Base-by-base conservation (phyloP, 2,329 filamentous ascomycete species). In the Aspergillus neoniger region DNA sequence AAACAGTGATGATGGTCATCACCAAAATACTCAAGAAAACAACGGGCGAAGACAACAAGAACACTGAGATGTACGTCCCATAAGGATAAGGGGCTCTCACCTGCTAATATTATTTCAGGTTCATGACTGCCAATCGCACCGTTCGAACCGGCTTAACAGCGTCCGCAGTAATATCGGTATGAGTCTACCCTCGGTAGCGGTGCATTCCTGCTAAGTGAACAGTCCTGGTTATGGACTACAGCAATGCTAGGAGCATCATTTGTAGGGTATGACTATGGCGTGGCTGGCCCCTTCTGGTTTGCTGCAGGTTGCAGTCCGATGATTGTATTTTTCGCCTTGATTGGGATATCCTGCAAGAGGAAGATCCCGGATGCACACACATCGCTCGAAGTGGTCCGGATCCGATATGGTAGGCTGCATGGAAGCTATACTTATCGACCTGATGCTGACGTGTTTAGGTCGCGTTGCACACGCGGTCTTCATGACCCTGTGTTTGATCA, bases 231-330 rank as follows among this genome's bases (percentile, higher is more conserved):
- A 2, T 84, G 81, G 81, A 82, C 80, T 21, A 85, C 82, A 0
- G 81, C 82, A 0, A 77, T 85, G 63, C 72, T 85, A 0, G 81
- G 82, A 0, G 81, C 80, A 9, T 77, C 77, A 0, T 73, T 83
- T 2, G 81, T 85, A 0, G 83, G 82, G 0, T 85, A 85, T 63
- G 78, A 78, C 53, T 84, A 83, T 65, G 84, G 84, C 0, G 74
- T 85, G 1, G 80, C 82, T 1, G 83, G 83, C 0, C 83, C 83
- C 0, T 85, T 86, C 57, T 86, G 83, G 83, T 86, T 83, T 60
- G 83, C 82, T 2, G 83, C 82, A 49, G 84, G 83, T 1, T 83
- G 81, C 53, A 82, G 80, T 9, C 81, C 82, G 0, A 84, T 84
- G 81, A 85, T 85, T 47, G 81, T 83, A 0, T 83, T 85, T 67